Evolutionary conservation across 2,329 filamentous ascomycete species (phyloP).

Genomic region (Penicillium sp.): DNA sequence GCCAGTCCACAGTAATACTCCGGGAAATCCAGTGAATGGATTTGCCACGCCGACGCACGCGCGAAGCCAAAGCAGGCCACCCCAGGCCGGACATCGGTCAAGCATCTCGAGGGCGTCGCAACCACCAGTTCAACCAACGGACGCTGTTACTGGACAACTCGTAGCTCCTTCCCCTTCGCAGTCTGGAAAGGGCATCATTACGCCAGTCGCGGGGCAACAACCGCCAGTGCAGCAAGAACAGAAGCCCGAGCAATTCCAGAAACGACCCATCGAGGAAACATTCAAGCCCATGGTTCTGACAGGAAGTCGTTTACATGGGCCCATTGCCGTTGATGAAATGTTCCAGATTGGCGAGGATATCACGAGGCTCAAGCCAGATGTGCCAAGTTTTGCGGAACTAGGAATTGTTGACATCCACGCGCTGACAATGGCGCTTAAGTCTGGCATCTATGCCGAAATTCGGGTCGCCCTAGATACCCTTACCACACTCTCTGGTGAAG

Average conservation of each 20-base stretch:
- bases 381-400: slow-evolving; percentile 73
- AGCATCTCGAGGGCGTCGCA: slow-evolving; percentile 38
- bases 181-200: slow-evolving; percentile 28
- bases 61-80: slow-evolving; percentile 35
- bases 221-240: slow-evolving; percentile 32
- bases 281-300: slow-evolving; percentile 50
- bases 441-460: slow-evolving; percentile 85
- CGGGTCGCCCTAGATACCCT: slow-evolving; percentile 84
- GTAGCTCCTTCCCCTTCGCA: slow-evolving; percentile 31
- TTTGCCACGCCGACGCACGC: slow-evolving; percentile 40
- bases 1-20: slow-evolving; percentile 32
- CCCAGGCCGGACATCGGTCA: slow-evolving; percentile 29
- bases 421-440: slow-evolving; percentile 83
- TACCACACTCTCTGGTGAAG: slow-evolving; percentile 66
- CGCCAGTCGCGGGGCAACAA: slow-evolving; percentile 25
- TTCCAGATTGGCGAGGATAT: slow-evolving; percentile 66
- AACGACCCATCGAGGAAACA: slow-evolving; percentile 43
- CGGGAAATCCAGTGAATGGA: slow-evolving; percentile 39
- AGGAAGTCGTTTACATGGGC: slow-evolving; percentile 64
- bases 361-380: slow-evolving; percentile 66
- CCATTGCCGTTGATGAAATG: slow-evolving; percentile 67
- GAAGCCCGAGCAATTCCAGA: slow-evolving; percentile 34
- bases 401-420: slow-evolving; percentile 89
- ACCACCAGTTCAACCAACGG: slow-evolving; percentile 30
- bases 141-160: slow-evolving; percentile 30